phyloP scores from a whole-genome alignment of 2,329 filamentous ascomycete genomes.

The Neurospora sp. region DNA sequence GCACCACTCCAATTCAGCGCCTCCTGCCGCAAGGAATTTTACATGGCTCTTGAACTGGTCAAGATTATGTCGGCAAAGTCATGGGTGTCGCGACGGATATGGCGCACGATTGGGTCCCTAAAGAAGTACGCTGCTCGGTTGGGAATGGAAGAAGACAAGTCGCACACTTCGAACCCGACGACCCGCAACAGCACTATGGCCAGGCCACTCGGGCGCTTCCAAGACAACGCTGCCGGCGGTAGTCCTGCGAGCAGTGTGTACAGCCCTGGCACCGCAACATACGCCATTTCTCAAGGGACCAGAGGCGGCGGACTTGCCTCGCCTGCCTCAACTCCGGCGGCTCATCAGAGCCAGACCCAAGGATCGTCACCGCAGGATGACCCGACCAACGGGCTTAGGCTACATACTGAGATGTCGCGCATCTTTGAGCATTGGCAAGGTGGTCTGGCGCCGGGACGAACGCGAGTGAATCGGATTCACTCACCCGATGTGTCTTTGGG shows the following conservation, averaged over 20 bases:
- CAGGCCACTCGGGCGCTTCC: neutral
- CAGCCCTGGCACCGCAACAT: neutral
- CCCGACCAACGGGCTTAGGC: constrained; percentile 34
- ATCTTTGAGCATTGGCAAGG: constrained; percentile 29
- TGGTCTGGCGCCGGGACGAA: neutral
- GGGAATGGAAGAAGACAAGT: constrained; percentile 41
- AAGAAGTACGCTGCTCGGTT: constrained; percentile 64
- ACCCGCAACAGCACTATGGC: constrained; percentile 5
- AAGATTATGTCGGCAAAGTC: constrained; percentile 63
- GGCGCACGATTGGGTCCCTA: constrained; percentile 61
- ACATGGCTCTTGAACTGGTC: constrained; percentile 66
- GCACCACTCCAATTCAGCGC: constrained; percentile 62
- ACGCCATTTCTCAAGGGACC: neutral
- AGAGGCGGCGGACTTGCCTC: constrained; percentile 1
- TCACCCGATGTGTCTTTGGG: constrained; percentile 4
- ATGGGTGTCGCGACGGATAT: constrained; percentile 62
- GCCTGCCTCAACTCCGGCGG: constrained; percentile 15
- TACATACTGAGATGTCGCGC: constrained; percentile 45
- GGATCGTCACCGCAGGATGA: constrained; percentile 12
- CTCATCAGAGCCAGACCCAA: constrained; percentile 11
- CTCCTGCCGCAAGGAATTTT: constrained; percentile 64
- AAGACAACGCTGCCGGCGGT: neutral
- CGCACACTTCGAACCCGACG: neutral
- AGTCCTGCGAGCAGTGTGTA: neutral
- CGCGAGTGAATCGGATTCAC: neutral